Percentiles rank a stretch among this genome's conserved stretches.
phyloP scores from a whole-genome alignment of 2,329 filamentous ascomycete species.

The Penicillium sp. region DNA sequence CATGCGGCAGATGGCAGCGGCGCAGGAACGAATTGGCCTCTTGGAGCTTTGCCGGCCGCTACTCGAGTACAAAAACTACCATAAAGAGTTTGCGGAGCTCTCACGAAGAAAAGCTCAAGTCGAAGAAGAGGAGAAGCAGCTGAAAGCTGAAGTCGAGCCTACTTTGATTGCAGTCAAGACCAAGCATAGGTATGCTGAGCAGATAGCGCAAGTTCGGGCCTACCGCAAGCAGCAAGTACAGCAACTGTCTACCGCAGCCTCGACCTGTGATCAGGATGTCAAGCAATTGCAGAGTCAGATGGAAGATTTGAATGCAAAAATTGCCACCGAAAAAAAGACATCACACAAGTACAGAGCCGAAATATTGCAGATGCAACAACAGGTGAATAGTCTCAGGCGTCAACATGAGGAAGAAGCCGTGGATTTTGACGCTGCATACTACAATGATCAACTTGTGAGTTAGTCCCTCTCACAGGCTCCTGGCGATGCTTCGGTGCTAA shows the following conservation, averaged over 20 bases:
- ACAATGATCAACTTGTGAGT: conserved; percentile 67
- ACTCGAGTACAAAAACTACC: conserved; percentile 57
- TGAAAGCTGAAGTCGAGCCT: conserved; percentile 61
- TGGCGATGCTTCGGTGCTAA: conserved; percentile 15
- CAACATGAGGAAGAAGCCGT: conserved; percentile 56
- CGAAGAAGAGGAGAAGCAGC: conserved; percentile 50
- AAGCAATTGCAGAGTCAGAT: conserved; percentile 36
- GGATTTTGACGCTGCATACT: conserved; percentile 63
- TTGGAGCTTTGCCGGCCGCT: conserved; percentile 62
- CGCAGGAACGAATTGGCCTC: conserved; percentile 58
- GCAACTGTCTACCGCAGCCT: conserved; percentile 47
- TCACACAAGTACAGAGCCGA: conserved; percentile 50
- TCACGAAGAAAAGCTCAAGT: conserved; percentile 54
- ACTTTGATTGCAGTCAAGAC: conserved; percentile 60
- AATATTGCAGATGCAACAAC: conserved; percentile 45
- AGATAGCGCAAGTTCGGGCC: conserved; percentile 52
- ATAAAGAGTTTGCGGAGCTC: conserved; percentile 43
- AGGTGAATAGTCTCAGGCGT: conserved; percentile 59
- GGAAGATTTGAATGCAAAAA: conserved; percentile 33
- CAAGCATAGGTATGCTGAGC: conserved; percentile 59
- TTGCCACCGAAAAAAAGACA: conserved; percentile 48
- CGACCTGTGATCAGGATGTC: conserved; percentile 37
- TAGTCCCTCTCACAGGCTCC: background rate
- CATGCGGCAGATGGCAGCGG: conserved; percentile 66
- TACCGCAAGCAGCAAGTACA: conserved; percentile 52